Evolutionary conservation across 352 stramenopile genomes (phyloP).

Genomic region (Phytopythium mirpurense): DNA sequence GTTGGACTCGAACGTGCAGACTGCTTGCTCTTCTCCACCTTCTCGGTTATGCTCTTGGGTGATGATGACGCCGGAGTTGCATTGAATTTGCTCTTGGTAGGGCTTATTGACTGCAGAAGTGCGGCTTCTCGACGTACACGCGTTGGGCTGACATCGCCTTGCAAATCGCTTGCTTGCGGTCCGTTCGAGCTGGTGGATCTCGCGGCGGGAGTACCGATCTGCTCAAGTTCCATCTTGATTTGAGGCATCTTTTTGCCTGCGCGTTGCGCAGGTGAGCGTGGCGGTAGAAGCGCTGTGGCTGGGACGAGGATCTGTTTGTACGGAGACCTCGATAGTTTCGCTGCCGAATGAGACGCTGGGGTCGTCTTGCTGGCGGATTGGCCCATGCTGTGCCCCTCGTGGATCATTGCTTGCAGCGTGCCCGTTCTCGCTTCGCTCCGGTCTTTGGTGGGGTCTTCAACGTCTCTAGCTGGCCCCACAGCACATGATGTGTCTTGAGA

Average conservation of each 20-base stretch:
- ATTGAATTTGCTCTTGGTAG: too few relatives aligned
- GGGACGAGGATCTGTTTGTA: constrained; percentile 25
- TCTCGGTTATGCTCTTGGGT: not conserved
- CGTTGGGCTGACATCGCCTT: not conserved
- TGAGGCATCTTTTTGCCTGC: constrained; percentile 50
- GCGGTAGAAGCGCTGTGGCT: constrained; percentile 11
- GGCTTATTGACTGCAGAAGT: too few relatives aligned
- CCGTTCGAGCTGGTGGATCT: not conserved
- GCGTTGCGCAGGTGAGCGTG: constrained; percentile 38
- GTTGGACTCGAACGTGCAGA: not conserved
- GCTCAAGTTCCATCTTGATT: constrained; percentile 36
- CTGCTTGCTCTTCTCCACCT: not conserved
- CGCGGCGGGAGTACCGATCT: not conserved
- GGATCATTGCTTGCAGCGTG: not conserved
- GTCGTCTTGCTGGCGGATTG: not conserved
- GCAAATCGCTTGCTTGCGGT: not conserved
- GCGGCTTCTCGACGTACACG: too few relatives aligned
- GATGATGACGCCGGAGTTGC: not conserved
- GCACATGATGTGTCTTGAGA: not conserved
- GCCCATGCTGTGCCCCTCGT: too few relatives aligned
- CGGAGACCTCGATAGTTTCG: constrained; percentile 16
- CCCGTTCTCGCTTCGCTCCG: not conserved
- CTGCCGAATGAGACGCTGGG: not conserved
- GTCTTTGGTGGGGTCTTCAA: not conserved
- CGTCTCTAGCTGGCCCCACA: not conserved